phyloP scores from a whole-genome alignment of 2,329 filamentous ascomycete genomes.

The Ustilaginoidea virens region DNA sequence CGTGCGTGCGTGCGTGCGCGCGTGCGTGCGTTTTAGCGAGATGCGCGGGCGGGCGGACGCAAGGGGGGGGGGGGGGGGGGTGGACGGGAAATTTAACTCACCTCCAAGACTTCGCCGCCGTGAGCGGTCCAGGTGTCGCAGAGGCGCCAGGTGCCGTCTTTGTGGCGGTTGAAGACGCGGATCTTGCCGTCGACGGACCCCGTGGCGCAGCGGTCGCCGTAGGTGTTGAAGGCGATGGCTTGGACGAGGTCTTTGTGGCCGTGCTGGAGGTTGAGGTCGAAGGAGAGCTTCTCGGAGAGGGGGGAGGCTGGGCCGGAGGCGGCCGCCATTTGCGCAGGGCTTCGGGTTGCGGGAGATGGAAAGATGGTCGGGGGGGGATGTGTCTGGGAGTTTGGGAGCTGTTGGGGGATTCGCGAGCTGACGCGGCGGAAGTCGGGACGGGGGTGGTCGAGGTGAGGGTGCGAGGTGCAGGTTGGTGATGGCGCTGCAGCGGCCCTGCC shows the following conservation, averaged over 20 bases:
- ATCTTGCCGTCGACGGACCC: slow-evolving; percentile 87
- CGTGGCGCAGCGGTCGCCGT: slow-evolving; percentile 81
- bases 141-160: slow-evolving; percentile 61
- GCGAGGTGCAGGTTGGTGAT: too few species aligned
- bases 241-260: slow-evolving; percentile 70
- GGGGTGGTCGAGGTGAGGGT: neutral
- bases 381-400: too few species aligned
- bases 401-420: too few species aligned
- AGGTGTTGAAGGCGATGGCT: slow-evolving; percentile 78
- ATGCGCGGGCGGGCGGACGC: too few species aligned
- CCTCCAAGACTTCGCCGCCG: slow-evolving; percentile 78
- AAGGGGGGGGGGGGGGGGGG: too few species aligned
- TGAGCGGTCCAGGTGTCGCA: slow-evolving; percentile 85
- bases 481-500: too few species aligned
- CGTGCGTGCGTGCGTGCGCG: too few species aligned
- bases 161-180: slow-evolving; percentile 77
- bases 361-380: too few species aligned
- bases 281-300: slow-evolving; percentile 29
- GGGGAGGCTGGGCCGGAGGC: slow-evolving; percentile 18
- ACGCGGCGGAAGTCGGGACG: neutral
- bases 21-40: too few species aligned
- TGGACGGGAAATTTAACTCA: too few species aligned
- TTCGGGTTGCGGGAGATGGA: neutral
- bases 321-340: slow-evolving; percentile 10
- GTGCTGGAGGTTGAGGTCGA: slow-evolving; percentile 51